Evolutionary conservation across 73 alveolate genomes (phyloP).

Genomic region (Durusdinium trenchii): DNA sequence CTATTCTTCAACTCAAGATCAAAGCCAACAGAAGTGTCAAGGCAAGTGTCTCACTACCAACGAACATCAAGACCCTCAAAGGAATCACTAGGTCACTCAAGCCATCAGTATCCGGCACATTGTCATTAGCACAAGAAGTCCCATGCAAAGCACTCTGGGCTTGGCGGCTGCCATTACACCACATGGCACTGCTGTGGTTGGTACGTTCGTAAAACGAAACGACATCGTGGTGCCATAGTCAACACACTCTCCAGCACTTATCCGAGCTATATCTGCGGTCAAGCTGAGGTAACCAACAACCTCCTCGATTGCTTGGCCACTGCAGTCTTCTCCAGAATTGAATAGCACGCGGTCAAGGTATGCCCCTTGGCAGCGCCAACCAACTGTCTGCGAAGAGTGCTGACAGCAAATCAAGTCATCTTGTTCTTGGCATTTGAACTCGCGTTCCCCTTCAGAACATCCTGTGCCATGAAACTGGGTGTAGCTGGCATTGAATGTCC

Average conservation of each 20-base stretch:
- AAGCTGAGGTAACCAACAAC: not conserved
- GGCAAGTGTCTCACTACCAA: no score
- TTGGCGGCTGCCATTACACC: no score
- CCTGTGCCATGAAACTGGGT: not conserved
- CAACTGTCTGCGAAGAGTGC: not conserved
- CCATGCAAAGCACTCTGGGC: no score
- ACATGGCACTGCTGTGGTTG: not conserved
- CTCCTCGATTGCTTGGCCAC: not conserved
- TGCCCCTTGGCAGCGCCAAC: not conserved
- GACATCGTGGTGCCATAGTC: slow-evolving; percentile 20
- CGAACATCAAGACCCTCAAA: no score
- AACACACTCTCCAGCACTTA: slow-evolving; percentile 15
- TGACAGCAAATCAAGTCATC: not conserved
- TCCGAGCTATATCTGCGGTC: not conserved
- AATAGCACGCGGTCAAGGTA: not conserved
- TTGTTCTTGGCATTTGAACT: not conserved
- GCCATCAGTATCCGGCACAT: no score
- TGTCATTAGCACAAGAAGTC: no score
- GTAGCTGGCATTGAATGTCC: not conserved
- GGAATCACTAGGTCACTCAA: no score
- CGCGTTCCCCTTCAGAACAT: slow-evolving; percentile 1
- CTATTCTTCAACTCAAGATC: not conserved
- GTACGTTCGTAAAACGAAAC: not conserved
- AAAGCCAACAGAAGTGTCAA: not conserved
- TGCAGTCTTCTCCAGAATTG: slow-evolving; percentile 1